Conservation (phyloP, 1,284 basidiomycete genomes). For the Fomitopsis palustris region DNA sequence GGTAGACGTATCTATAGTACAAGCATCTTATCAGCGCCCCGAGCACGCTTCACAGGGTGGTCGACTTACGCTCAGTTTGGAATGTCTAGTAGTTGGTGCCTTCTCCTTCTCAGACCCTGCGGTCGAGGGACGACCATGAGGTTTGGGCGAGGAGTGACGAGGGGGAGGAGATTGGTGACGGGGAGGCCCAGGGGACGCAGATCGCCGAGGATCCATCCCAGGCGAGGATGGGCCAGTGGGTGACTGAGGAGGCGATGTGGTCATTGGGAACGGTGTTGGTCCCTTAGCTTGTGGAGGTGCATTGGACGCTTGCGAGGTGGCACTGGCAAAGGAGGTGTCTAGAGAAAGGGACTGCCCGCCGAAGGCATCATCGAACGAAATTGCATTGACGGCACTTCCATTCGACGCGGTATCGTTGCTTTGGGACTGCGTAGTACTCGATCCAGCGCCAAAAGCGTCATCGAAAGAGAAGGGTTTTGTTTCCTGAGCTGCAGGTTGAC, state of each 20-base stretch:
- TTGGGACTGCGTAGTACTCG: slow-evolving; percentile 2
- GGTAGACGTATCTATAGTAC: slow-evolving; percentile 64
- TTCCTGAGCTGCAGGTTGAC: slow-evolving; percentile 10
- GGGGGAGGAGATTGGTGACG: slow-evolving; percentile 49
- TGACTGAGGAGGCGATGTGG: slow-evolving; percentile 33
- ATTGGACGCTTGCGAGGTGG: neutral
- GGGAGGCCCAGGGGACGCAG: slow-evolving; percentile 36
- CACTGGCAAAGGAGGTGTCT: slow-evolving; percentile 28
- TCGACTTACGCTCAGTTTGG: slow-evolving; percentile 68
- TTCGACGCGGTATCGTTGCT: slow-evolving; percentile 11
- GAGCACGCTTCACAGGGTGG: neutral
- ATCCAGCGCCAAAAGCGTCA: slow-evolving; percentile 41
- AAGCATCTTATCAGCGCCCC: slow-evolving; percentile 10
- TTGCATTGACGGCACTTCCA: slow-evolving; percentile 19
- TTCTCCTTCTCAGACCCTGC: slow-evolving; percentile 53
- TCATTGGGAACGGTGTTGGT: slow-evolving; percentile 29
- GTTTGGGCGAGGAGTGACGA: slow-evolving; percentile 52
- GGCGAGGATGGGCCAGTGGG: slow-evolving; percentile 29
- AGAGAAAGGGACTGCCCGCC: slow-evolving; percentile 44
- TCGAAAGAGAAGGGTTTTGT: slow-evolving; percentile 43
- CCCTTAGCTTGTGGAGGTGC: slow-evolving; percentile 27
- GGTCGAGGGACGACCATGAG: slow-evolving; percentile 43
- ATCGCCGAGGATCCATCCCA: slow-evolving; percentile 27
- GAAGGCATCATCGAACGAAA: slow-evolving; percentile 62
- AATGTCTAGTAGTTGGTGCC: slow-evolving; percentile 50